Conservation (phyloP, 192 early-diverging fungal species). For the Coemansia sp. region DNA sequence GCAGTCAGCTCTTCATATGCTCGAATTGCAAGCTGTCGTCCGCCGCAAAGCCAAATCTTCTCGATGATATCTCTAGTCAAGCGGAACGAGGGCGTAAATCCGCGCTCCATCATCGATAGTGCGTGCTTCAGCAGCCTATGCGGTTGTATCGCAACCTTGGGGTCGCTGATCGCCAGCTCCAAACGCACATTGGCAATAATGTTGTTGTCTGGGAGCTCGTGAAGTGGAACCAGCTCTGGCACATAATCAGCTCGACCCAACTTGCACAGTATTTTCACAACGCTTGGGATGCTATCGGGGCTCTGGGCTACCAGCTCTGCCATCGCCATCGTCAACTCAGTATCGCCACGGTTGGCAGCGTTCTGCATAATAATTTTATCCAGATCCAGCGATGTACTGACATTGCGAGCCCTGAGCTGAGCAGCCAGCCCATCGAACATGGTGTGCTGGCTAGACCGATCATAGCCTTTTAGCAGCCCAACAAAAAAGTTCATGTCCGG, state of each 20-base stretch:
- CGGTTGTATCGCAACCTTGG: background rate
- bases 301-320: conserved; percentile 1
- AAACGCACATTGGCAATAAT: conserved; percentile 27
- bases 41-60: conserved; percentile 16
- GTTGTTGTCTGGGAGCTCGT: conserved; percentile 32
- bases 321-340: conserved; percentile 4
- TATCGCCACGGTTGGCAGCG: conserved; percentile 16
- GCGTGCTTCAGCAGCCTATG: conserved; percentile 2
- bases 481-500: conserved; percentile 26
- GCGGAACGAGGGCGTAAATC: conserved; percentile 27
- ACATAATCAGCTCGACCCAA: background rate
- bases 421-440: conserved; percentile 39
- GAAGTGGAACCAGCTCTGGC: conserved; percentile 6
- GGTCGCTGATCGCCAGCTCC: conserved; percentile 11
- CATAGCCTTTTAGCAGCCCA: conserved; percentile 33
- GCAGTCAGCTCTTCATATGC: conserved; percentile 16
- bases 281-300: conserved; percentile 3
- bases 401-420: conserved; percentile 15
- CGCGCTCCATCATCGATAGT: conserved; percentile 15
- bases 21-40: conserved; percentile 15
- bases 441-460: conserved; percentile 23
- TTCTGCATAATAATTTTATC: conserved; percentile 23
- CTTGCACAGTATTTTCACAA: conserved; percentile 18
- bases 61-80: conserved; percentile 6
- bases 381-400: conserved; percentile 7